A percentile compares a stretch with the other conserved stretches of the same genome.
Evolutionary conservation across 1,284 basidiomycete genomes (phyloP).

Genomic region (Trametes polyzona): DNA sequence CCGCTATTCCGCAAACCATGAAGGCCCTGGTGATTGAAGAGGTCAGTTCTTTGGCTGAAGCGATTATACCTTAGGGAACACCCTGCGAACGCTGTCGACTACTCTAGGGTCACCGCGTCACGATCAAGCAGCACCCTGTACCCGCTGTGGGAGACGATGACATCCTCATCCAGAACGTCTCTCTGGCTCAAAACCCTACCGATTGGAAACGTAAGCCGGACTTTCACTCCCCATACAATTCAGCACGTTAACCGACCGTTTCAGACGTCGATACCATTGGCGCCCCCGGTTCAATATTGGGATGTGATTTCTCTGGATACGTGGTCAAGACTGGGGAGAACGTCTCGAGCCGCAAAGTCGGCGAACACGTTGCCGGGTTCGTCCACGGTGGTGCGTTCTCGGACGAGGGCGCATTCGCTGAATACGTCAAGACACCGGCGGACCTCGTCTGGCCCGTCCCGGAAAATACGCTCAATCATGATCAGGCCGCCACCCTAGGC

Average conservation of each 20-base stretch:
- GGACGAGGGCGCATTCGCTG: slow-evolving; percentile 42
- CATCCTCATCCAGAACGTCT: slow-evolving; percentile 31
- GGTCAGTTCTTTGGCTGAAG: background rate
- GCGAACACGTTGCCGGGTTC: slow-evolving; percentile 34
- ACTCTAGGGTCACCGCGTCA: slow-evolving; percentile 2
- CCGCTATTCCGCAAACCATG: slow-evolving; percentile 10
- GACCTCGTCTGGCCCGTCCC: slow-evolving; percentile 41
- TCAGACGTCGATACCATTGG: slow-evolving; percentile 20
- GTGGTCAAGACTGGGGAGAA: slow-evolving; percentile 32
- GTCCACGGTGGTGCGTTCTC: slow-evolving; percentile 30
- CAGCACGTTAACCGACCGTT: background rate
- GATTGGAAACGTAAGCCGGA: slow-evolving; percentile 33
- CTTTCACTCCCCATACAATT: background rate
- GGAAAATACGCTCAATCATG: slow-evolving; percentile 31
- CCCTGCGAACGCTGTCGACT: background rate
- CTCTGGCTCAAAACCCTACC: slow-evolving; percentile 35
- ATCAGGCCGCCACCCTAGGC: slow-evolving; percentile 31
- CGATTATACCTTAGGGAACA: background rate
- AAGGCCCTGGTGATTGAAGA: slow-evolving; percentile 12
- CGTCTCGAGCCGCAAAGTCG: slow-evolving; percentile 27
- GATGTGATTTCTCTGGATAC: slow-evolving; percentile 33
- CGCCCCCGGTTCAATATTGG: slow-evolving; percentile 29
- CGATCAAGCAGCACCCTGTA: slow-evolving; percentile 30
- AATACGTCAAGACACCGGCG: slow-evolving; percentile 43
- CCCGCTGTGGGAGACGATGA: slow-evolving; percentile 31